A percentile compares a stretch with the other conserved stretches of the same genome.
Evolutionary conservation across 2,329 filamentous ascomycete species (phyloP).

Genomic region (Davidsoniella neocaledoniae): DNA sequence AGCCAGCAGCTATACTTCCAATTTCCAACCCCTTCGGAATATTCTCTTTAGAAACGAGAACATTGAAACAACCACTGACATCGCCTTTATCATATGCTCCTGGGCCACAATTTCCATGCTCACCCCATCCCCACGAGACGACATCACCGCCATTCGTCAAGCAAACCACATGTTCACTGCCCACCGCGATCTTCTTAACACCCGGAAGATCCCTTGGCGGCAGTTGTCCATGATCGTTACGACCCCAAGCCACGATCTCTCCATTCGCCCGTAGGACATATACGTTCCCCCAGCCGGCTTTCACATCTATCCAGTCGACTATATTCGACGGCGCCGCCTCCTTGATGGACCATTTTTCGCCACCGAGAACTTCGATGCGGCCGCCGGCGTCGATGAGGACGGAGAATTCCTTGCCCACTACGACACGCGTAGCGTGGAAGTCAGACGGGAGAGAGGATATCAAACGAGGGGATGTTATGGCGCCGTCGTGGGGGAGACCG

Average conservation of each 20-base stretch:
- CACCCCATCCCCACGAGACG: slow-evolving; percentile 87
- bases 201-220: slow-evolving; percentile 43
- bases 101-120: slow-evolving; percentile 89
- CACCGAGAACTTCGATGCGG: slow-evolving; percentile 50
- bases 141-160: slow-evolving; percentile 49
- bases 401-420: slow-evolving; percentile 77
- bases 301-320: slow-evolving; percentile 47
- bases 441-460: slow-evolving; percentile 30
- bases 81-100: slow-evolving; percentile 40
- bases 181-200: slow-evolving; percentile 51
- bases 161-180: slow-evolving; percentile 79
- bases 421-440: slow-evolving; percentile 49
- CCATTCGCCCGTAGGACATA: slow-evolving; percentile 50
- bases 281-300: slow-evolving; percentile 68
- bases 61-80: slow-evolving; percentile 52
- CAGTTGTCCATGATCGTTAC: slow-evolving; percentile 72
- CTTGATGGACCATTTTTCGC: slow-evolving; percentile 54
- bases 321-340: slow-evolving; percentile 37
- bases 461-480: slow-evolving; percentile 43
- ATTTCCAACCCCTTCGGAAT: slow-evolving; percentile 36
- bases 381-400: slow-evolving; percentile 32
- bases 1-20: slow-evolving; percentile 59
- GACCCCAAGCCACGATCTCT: slow-evolving; percentile 56
- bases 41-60: slow-evolving; percentile 42
- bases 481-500: slow-evolving; percentile 34